Conservation (phyloP, 306 rosid species). For the Sicyos edulis region DNA sequence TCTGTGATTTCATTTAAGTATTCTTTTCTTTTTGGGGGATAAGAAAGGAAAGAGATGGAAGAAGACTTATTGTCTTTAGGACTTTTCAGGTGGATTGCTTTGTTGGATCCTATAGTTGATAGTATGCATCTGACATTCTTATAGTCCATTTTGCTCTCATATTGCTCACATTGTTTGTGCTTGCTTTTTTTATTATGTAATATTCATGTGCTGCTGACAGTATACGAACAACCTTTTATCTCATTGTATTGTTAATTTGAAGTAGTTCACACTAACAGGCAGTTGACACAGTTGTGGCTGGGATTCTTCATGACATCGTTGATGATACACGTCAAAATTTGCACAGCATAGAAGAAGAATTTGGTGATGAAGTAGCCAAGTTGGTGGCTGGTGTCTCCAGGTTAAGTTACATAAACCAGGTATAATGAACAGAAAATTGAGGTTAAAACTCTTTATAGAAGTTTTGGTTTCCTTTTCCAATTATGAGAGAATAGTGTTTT, state of each 20-base stretch:
- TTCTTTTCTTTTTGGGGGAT: constrained; percentile 1
- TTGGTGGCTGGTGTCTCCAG: constrained; percentile 91
- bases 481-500: neutral
- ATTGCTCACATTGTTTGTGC: neutral
- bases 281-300: constrained; percentile 85
- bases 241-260: constrained; percentile 21
- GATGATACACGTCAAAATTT: constrained; percentile 78
- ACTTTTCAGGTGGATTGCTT: neutral
- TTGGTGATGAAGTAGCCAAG: constrained; percentile 77
- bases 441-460: constrained; percentile 11
- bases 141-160: neutral
- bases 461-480: neutral
- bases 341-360: constrained; percentile 56
- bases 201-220: neutral
- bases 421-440: constrained; percentile 19
- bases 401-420: constrained; percentile 91
- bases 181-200: neutral
- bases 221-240: neutral
- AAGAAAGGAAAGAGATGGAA: neutral
- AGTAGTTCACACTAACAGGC: constrained; percentile 52
- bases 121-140: constrained; percentile 5
- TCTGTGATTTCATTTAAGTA: neutral
- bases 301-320: constrained; percentile 88
- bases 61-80: neutral
- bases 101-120: constrained; percentile 5